phyloP scores from a whole-genome alignment of 2,329 filamentous ascomycete genomes.

The Neofusicoccum cordaticola region DNA sequence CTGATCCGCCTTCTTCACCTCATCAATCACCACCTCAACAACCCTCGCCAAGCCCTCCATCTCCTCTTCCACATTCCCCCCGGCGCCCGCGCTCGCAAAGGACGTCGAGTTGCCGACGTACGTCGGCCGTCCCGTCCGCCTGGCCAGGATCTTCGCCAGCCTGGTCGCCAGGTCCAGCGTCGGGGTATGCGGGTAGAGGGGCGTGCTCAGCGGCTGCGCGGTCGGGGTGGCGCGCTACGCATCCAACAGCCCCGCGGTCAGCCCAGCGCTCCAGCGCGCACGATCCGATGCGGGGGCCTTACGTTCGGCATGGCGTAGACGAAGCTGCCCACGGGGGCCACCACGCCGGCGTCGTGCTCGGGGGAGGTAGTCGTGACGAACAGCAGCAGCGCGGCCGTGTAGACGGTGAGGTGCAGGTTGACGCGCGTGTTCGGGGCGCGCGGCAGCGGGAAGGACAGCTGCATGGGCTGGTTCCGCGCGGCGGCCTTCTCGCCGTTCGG shows the following conservation, averaged over 20 bases:
- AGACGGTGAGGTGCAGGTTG: slow-evolving; percentile 57
- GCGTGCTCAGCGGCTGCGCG: slow-evolving; percentile 68
- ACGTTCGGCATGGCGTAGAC: slow-evolving; percentile 94
- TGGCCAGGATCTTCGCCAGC: slow-evolving; percentile 78
- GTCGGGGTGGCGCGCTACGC: slow-evolving; percentile 35
- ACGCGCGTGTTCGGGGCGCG: slow-evolving; percentile 56
- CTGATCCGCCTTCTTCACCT: slow-evolving; percentile 37
- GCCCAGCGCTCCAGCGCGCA: not conserved
- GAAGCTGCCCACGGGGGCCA: slow-evolving; percentile 71
- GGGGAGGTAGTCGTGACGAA: slow-evolving; percentile 56
- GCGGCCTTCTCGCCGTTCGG: not conserved
- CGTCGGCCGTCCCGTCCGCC: slow-evolving; percentile 68
- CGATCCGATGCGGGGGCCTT: slow-evolving; percentile 26
- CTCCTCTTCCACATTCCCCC: slow-evolving; percentile 85
- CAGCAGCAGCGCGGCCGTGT: slow-evolving; percentile 52
- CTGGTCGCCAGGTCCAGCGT: slow-evolving; percentile 85
- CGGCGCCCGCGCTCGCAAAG: slow-evolving; percentile 64
- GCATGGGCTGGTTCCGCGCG: slow-evolving; percentile 37
- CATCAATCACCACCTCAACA: slow-evolving; percentile 64
- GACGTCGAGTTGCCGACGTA: slow-evolving; percentile 89
- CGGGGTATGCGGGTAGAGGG: slow-evolving; percentile 71
- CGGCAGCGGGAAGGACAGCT: slow-evolving; percentile 58
- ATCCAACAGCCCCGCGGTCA: not conserved
- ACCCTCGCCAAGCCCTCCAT: slow-evolving; percentile 81
- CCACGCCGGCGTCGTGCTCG: slow-evolving; percentile 36